Percentiles rank a stretch among this genome's conserved stretches.
phyloP scores from a whole-genome alignment of 768 basidiomycete genomes.

The Suillus weaverae region DNA sequence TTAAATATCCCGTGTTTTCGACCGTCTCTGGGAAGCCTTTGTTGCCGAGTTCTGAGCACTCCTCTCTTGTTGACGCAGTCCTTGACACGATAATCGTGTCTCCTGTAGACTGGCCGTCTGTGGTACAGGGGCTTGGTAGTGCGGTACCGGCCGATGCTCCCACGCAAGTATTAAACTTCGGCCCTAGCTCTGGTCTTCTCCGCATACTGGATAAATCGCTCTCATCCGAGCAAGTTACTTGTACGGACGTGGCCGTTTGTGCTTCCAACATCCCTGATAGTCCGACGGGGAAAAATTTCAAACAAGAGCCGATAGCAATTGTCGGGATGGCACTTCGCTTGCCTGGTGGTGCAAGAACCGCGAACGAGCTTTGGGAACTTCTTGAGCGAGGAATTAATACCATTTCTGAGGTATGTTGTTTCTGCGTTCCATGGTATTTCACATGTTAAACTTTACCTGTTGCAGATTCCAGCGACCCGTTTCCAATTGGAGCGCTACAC shows the following conservation, averaged over 20 bases:
- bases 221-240: constrained; percentile 19
- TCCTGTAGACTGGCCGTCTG: constrained; percentile 54
- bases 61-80: constrained; percentile 41
- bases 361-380: constrained; percentile 55
- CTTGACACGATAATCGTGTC: constrained; percentile 43
- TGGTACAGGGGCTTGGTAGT: constrained; percentile 33
- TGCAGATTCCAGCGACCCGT: constrained; percentile 61
- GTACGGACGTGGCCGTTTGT: constrained; percentile 17
- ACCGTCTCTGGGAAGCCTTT: constrained; percentile 44
- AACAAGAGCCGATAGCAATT: constrained; percentile 61
- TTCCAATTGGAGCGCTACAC: constrained; percentile 49
- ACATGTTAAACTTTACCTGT: constrained; percentile 4
- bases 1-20: constrained; percentile 50
- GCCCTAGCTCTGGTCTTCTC: constrained; percentile 44
- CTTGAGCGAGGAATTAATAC: constrained; percentile 59
- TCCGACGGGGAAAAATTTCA: constrained; percentile 4
- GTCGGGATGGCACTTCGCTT: constrained; percentile 67
- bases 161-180: constrained; percentile 49
- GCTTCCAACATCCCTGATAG: background rate
- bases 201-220: constrained; percentile 40
- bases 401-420: constrained; percentile 47
- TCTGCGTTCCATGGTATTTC: background rate
- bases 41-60: constrained; percentile 17
- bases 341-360: constrained; percentile 53
- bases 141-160: constrained; percentile 13